phyloP scores from a whole-genome alignment of 108 stramenopile genomes.

The Fistulifera pelliculosa region DNA sequence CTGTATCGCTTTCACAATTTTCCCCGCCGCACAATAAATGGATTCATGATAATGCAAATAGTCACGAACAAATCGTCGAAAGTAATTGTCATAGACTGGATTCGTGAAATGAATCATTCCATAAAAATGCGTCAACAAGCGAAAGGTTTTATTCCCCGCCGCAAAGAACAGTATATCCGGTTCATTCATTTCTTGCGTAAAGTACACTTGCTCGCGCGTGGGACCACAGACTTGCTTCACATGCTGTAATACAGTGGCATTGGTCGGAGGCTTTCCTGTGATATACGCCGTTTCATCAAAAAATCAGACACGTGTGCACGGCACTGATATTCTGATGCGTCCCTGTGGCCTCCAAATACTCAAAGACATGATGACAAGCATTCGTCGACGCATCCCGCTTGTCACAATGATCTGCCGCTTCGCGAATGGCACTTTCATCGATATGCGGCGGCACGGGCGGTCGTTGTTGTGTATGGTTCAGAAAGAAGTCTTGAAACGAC shows the following conservation, averaged over 20 bases:
- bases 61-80: constrained; percentile 81
- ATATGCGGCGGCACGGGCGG: constrained; percentile 22
- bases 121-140: constrained; percentile 82
- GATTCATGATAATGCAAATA: constrained; percentile 69
- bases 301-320: constrained; percentile 37
- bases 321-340: constrained; percentile 35
- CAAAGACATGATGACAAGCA: constrained; percentile 33
- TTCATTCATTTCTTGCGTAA: constrained; percentile 29
- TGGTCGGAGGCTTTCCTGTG: constrained; percentile 7
- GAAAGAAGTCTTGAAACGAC: constrained; percentile 51
- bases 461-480: constrained; percentile 37
- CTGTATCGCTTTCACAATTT: constrained; percentile 63
- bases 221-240: constrained; percentile 24
- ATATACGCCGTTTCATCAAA: constrained; percentile 55
- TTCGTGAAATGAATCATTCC: constrained; percentile 65
- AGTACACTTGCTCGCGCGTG: constrained; percentile 16
- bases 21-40: constrained; percentile 81
- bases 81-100: constrained; percentile 49
- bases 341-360: constrained; percentile 40
- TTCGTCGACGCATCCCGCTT: constrained; percentile 10
- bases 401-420: constrained; percentile 39
- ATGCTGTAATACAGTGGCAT: constrained; percentile 1
- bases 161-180: constrained; percentile 56
- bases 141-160: constrained; percentile 43
- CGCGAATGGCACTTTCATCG: constrained; percentile 19